These are phyloP conservation scores for Trichoderma pleuroti DNA, from an alignment of 2,329 filamentous ascomycete genomes.

Conservation along the genomic window DNA sequence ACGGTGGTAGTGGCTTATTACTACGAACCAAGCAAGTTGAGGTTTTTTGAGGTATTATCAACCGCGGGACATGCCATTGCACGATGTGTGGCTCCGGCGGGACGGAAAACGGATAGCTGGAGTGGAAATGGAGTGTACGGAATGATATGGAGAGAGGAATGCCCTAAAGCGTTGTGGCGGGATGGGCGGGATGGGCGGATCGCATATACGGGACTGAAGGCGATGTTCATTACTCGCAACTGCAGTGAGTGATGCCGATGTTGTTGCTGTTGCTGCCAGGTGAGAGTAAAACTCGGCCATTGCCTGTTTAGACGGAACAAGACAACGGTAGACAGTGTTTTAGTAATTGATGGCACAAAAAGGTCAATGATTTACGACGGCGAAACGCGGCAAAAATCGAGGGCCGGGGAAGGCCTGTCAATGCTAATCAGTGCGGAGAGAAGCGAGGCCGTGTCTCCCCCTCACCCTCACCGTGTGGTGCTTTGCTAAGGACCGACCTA, in stretches of 20 bases:
- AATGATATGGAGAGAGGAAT: not conserved
- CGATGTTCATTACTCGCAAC: not conserved
- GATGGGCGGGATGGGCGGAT: not conserved
- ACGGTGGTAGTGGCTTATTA: not conserved
- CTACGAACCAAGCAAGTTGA: too few species aligned
- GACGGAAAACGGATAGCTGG: not conserved
- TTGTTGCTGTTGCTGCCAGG: not conserved
- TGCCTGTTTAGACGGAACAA: not conserved
- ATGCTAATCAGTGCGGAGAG: constrained; percentile 16
- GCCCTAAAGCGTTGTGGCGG: not conserved
- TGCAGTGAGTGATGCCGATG: not conserved
- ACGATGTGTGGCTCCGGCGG: not conserved
- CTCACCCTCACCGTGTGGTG: not conserved
- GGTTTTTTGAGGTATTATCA: not conserved
- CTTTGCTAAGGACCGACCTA: not conserved
- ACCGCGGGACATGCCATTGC: not conserved
- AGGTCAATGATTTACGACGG: not conserved
- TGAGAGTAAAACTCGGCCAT: not conserved
- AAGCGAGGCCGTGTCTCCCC: constrained; percentile 2
- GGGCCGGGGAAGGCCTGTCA: constrained; percentile 7
- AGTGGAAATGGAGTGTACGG: not conserved
- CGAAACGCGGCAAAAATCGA: not conserved
- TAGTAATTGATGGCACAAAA: too few species aligned
- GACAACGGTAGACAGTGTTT: not conserved
- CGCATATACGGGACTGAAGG: not conserved